Base-by-base conservation (phyloP, 1,139 yeast genomes). In the Blastobotrys buckinghamii region DNA sequence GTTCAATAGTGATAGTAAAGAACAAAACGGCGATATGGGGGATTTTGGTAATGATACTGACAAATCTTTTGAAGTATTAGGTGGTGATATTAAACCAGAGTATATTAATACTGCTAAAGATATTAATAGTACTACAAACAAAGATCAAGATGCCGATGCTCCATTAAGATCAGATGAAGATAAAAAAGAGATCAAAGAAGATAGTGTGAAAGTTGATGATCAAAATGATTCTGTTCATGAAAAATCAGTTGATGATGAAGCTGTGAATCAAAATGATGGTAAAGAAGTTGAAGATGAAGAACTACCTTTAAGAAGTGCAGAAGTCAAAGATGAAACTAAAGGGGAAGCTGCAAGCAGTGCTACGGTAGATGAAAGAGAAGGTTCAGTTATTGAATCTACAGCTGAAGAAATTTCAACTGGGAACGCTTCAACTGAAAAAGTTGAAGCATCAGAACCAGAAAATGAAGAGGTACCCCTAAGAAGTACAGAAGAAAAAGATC, bases 161-260 rank as follows among this genome's bases (percentile, higher is more conserved):
- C 39, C 39, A 6, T 36, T 36, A n/a, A 16, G 39, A 34, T 46
- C 47, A 15, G 40, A 43, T 42, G 45, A 47, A 16, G 20, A 47
- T 8, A 57, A 53, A 15, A 62, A 55, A 26, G 61, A 52, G 13
- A 55, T 53, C 17, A 15, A 35, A 24, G 6, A 13, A 13, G 39
- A 26, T 7, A 26, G 27, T 13, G 26, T 15, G 2, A 24, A 12
- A 29, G 43, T 40, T 16, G 39, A 42, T 12, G 27, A 17, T 32
- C 15, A 33, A 38, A 15, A 9, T 34, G 44, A 29, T 30, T 9
- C 17, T 4, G 39, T 35, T 10, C 6, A 5, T 22, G 24, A 22
- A 22, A n/a, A n/a, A n/a, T n/a, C 29, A 26, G 10, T n/a, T 16
- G 8, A 7, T 33, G 10, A 10, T 16, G 36, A 33, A 6, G 19